phyloP scores from a whole-genome alignment of 140 eudicot genomes.

The Cichorium intybus region DNA sequence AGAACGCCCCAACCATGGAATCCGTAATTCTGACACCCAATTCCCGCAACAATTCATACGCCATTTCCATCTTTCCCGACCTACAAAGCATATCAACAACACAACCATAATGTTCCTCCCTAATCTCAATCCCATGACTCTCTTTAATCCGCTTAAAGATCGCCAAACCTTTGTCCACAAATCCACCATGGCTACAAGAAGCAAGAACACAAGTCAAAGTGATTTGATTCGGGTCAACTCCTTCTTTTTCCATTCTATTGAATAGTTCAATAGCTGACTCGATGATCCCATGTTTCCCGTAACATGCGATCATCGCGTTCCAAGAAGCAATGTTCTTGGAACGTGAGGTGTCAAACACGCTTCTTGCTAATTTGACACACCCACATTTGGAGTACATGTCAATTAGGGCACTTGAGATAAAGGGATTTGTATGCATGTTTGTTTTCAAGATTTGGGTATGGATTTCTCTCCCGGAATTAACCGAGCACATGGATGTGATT shows the following conservation, averaged over 20 bases:
- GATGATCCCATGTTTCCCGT: constrained; percentile 61
- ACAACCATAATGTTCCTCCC: constrained; percentile 71
- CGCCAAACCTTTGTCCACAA: constrained; percentile 63
- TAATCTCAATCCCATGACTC: constrained; percentile 41
- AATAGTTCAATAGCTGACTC: constrained; percentile 47
- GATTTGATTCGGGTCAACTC: constrained; percentile 51
- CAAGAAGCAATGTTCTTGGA: constrained; percentile 52
- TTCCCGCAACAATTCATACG: constrained; percentile 46
- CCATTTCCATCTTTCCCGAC: constrained; percentile 60
- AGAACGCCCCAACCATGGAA: constrained; percentile 69
- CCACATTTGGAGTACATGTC: constrained; percentile 88
- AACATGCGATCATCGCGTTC: constrained; percentile 82
- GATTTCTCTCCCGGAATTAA: constrained; percentile 57
- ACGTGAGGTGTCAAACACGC: constrained; percentile 41
- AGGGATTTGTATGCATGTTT: constrained; percentile 40
- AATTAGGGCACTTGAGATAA: constrained; percentile 69
- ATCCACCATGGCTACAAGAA: constrained; percentile 79
- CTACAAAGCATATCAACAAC: constrained; percentile 76
- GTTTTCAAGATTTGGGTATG: constrained; percentile 56
- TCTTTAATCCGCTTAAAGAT: constrained; percentile 59
- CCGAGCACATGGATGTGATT: constrained; percentile 40
- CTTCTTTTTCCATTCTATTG: constrained; percentile 49
- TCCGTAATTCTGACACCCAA: constrained; percentile 34
- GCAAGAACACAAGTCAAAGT: constrained; percentile 67
- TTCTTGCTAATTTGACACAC: constrained; percentile 44